Base-by-base conservation (phyloP, 1,284 basidiomycete genomes). In the Boletus hoseneyae region DNA sequence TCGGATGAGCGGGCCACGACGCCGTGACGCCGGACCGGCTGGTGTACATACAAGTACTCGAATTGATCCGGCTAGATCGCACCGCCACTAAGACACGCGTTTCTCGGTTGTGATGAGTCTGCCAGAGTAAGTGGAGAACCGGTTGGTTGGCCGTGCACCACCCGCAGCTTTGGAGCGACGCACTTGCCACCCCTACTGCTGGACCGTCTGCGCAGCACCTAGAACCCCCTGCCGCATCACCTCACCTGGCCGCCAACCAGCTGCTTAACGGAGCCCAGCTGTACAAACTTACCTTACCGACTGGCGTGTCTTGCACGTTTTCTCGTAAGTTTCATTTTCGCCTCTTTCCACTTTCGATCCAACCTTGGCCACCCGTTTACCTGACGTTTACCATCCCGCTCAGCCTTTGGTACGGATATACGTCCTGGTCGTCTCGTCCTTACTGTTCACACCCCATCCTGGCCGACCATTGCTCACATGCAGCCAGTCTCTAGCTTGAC, bases 331-430 rank as follows among this genome's bases (percentile, higher is more conserved):
- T 52, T 62, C 53, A 50, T 60, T 55, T 51, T 52, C 45, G 49
- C 51, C 62, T 55, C 56, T 45, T 66, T 54, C 62, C 56, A 19
- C 63, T 68, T 66, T 66, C 45, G 63, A 60, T 55, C 52, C 53
- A 48, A 36, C 53, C 12, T 59, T 55, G 57, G 65, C 64, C 64
- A 69, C 63, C 68, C 65, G 68, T 70, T 70, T 66, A 65, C 64
- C 64, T 70, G 67, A 65, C 68, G 64, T 70, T 67, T 66, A 10
- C 64, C 64, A 64, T 67, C 66, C 66, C 58, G 61, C 52, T 60
- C 54, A 53, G 44, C 32, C 52, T 60, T 53, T 56, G 60, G 47
- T 51, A 38, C 55, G 59, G 54, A 52, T 57, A 65, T 61, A 58
- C 68, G 42, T 57, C 49, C 54, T 55, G 38, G 49, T 52, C 50